Percentiles rank a stretch among this genome's conserved stretches.
Conservation (phyloP, 1,139 yeast species). For the Geotrichum phurueaensis region DNA sequence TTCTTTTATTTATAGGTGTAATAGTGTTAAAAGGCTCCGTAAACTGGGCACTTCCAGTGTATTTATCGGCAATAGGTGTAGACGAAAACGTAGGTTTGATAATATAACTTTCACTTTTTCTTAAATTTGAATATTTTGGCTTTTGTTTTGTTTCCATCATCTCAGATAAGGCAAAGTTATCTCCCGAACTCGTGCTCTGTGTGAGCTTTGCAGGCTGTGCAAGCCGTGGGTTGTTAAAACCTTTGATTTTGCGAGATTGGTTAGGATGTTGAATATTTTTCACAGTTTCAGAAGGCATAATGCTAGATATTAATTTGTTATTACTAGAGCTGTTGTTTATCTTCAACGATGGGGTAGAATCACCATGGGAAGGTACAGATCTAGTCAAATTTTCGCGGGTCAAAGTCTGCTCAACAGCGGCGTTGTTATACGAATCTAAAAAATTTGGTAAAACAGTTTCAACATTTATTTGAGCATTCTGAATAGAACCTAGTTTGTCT, state of each 20-base stretch:
- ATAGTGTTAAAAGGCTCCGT: neutral
- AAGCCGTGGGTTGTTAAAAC: neutral
- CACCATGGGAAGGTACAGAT: neutral
- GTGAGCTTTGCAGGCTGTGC: neutral
- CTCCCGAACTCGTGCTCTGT: constrained; percentile 1
- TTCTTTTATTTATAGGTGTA: neutral
- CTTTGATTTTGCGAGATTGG: neutral
- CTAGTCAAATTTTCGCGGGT: neutral
- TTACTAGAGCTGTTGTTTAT: constrained; percentile 11
- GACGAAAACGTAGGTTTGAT: neutral
- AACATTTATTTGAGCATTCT: neutral
- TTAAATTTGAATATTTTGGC: neutral
- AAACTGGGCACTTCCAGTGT: constrained; percentile 1
- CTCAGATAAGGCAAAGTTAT: neutral
- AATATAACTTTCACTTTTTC: neutral
- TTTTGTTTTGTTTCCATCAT: constrained; percentile 1
- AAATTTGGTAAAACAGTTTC: neutral
- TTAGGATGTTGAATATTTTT: neutral
- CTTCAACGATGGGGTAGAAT: constrained; percentile 14
- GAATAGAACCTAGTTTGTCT: neutral
- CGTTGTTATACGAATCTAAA: neutral
- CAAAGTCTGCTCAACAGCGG: neutral
- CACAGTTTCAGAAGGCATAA: neutral
- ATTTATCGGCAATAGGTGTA: constrained; percentile 19
- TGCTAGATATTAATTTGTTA: neutral